Conservation (phyloP, 2,329 filamentous ascomycete species). For the Gliomastix tumulicola region DNA sequence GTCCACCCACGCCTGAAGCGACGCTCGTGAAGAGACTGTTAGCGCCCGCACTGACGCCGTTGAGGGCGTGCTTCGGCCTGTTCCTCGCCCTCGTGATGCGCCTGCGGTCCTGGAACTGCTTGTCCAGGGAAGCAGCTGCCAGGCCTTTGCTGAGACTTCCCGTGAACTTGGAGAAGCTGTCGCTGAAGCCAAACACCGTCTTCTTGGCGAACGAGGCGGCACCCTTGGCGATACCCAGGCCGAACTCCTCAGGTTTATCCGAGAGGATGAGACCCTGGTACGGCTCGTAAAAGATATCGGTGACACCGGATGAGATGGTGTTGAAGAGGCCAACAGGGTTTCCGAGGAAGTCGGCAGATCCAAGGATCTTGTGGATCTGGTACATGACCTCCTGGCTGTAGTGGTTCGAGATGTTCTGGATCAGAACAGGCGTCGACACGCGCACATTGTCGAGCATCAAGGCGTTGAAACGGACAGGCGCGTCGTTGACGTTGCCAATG, state of each 20-base stretch:
- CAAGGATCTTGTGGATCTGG: constrained; percentile 94
- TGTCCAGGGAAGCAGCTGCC: constrained; percentile 90
- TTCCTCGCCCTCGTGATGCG: constrained; percentile 92
- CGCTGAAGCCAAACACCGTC: constrained; percentile 92
- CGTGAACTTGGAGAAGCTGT: constrained; percentile 96
- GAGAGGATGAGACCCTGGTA: constrained; percentile 97
- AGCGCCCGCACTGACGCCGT: constrained; percentile 90
- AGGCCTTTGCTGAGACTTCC: constrained; percentile 96
- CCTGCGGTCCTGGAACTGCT: constrained; percentile 95
- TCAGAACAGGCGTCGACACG: constrained; percentile 76
- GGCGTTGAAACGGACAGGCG: constrained; percentile 87
- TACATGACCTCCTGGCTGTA: constrained; percentile 95
- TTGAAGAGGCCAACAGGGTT: constrained; percentile 98
- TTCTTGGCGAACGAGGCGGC: constrained; percentile 98
- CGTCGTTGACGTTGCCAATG: constrained; percentile 97
- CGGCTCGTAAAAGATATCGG: constrained; percentile 98
- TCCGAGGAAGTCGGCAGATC: constrained; percentile 93
- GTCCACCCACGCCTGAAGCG: constrained; percentile 86
- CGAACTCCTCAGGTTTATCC: constrained; percentile 90
- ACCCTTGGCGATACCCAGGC: constrained; percentile 90
- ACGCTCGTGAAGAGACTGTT: constrained; percentile 92
- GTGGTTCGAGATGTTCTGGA: constrained; percentile 83
- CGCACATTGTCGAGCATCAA: constrained; percentile 92
- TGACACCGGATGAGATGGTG: constrained; percentile 93
- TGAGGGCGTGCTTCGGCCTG: constrained; percentile 92